Evolutionary conservation across 2,329 filamentous ascomycete species (phyloP), one percentile per base, ranked within the genome.

Genomic region (Hansfordia pulvinata): DNA sequence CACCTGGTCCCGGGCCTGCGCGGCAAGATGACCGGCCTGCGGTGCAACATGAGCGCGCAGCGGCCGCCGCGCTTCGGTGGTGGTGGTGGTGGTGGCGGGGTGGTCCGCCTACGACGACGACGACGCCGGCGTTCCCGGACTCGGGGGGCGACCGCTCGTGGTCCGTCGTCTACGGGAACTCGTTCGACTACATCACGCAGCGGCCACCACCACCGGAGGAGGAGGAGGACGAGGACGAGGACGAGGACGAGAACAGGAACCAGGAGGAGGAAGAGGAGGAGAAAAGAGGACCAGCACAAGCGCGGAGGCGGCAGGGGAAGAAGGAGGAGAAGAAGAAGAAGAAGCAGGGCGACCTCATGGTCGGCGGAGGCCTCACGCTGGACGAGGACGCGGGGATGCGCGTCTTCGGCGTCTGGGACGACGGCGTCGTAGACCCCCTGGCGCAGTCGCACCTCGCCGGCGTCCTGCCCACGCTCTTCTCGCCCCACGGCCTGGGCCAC

Each of bases 111-210:
- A n/a, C n/a, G n/a, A n/a, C n/a, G n/a, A n/a, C n/a, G n/a, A n/a
- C n/a, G n/a, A n/a, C n/a, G 3, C 11, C 25, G 8, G 23, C 27
- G 7, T 52, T 58, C 30, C 46, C 47, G 1, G 34, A 34, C 28
- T 30, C 18, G 12, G 49, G 47, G 11, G 49, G 52, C 3, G 32
- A 42, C 11, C 52, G 52, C 5, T 68, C 65, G 0, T 73, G 67
- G 65, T 55, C 58, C 2, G 45, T 70, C 7, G 46, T 62, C 1
- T 64, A 63, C 30, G 46, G 41, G 4, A 36, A 46, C 0, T 58
- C 59, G 0, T 65, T 60, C 24, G 66, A 72, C 36, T 68, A 70
- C 34, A 46, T 64, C 8, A 65, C 62, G 1, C 62, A 69, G 35
- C 46, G 55, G 26, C 49, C 62, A 1, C n/a, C n/a, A n/a, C n/a